A percentile compares a stretch with the other conserved stretches of the same genome.
Evolutionary conservation across 2,329 filamentous ascomycete species (phyloP).

Genomic region (Hypomyces perniciosus): DNA sequence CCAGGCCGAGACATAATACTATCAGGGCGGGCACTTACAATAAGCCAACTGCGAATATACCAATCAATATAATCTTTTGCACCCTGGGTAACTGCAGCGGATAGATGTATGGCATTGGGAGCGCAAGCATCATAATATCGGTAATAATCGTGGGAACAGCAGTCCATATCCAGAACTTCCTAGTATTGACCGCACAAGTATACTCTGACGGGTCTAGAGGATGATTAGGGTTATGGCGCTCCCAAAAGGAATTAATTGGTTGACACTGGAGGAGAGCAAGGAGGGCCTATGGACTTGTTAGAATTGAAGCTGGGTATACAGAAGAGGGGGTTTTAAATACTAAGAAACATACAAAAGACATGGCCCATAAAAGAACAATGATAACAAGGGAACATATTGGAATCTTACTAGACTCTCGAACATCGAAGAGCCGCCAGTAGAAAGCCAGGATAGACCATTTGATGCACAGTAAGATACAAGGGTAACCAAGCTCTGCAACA

Average conservation of each 20-base stretch:
- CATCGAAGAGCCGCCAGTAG: conserved; percentile 21
- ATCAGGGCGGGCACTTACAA: conserved; percentile 15
- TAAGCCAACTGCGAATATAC: conserved; percentile 21
- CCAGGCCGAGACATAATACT: neutral
- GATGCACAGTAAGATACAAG: conserved; percentile 15
- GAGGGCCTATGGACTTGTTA: conserved; percentile 7
- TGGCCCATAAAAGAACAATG: conserved; percentile 16
- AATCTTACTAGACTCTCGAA: conserved; percentile 16
- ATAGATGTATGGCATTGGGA: conserved; percentile 25
- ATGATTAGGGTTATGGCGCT: conserved; percentile 13
- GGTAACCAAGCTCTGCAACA: conserved; percentile 18
- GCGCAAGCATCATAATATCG: conserved; percentile 22
- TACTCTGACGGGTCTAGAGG: conserved; percentile 13
- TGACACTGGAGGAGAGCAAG: conserved; percentile 16
- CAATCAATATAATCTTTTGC: conserved; percentile 20
- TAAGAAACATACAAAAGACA: conserved; percentile 16
- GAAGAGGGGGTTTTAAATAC: fast-evolving
- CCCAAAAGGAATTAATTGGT: conserved; percentile 17
- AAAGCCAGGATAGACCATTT: conserved; percentile 22
- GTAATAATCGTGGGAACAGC: conserved; percentile 24
- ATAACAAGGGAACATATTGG: conserved; percentile 15
- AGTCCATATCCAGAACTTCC: conserved; percentile 23
- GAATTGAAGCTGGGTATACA: neutral
- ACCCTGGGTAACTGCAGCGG: conserved; percentile 19
- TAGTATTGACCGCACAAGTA: conserved; percentile 15